Conservation (phyloP, 805 yeast genomes). For the Metschnikowia koreensis region DNA sequence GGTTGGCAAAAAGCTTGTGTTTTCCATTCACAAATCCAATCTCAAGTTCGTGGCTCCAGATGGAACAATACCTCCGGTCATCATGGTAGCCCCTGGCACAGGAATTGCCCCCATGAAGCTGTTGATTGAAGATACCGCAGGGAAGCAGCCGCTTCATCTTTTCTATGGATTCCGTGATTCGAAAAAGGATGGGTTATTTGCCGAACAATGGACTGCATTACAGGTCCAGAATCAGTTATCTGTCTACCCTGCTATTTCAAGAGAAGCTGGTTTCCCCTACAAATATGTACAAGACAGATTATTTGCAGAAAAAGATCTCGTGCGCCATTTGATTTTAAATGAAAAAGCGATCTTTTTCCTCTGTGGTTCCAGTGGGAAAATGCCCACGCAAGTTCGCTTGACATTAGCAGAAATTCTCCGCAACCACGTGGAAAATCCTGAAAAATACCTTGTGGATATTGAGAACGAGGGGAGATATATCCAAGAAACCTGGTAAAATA, state of each 20-base stretch:
- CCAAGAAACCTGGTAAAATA: constrained; percentile 81
- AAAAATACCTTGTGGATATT: constrained; percentile 50
- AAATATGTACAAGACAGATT: constrained; percentile 78
- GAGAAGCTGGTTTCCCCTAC: constrained; percentile 40
- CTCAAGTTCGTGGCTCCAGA: constrained; percentile 29
- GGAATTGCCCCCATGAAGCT: constrained; percentile 94
- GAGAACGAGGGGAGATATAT: constrained; percentile 67
- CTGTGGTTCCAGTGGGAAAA: constrained; percentile 92
- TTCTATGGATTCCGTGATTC: constrained; percentile 74
- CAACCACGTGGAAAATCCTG: constrained; percentile 44
- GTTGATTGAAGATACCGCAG: constrained; percentile 46
- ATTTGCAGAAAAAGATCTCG: constrained; percentile 45
- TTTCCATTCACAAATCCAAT: constrained; percentile 48
- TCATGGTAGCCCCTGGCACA: constrained; percentile 90
- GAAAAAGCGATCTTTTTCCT: constrained; percentile 65
- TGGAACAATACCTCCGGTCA: constrained; percentile 39
- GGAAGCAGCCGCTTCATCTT: constrained; percentile 42
- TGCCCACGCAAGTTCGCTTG: constrained; percentile 88
- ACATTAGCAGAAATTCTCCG: constrained; percentile 68
- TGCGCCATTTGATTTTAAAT: constrained; percentile 54
- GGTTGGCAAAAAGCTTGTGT: constrained; percentile 50
- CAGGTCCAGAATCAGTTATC: constrained; percentile 32
- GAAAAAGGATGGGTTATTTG: constrained; percentile 67
- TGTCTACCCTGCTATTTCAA: constrained; percentile 44
- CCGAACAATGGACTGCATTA: constrained; percentile 48